Conservation (phyloP, 2,329 filamentous ascomycete genomes). For the Penicillium sp. region DNA sequence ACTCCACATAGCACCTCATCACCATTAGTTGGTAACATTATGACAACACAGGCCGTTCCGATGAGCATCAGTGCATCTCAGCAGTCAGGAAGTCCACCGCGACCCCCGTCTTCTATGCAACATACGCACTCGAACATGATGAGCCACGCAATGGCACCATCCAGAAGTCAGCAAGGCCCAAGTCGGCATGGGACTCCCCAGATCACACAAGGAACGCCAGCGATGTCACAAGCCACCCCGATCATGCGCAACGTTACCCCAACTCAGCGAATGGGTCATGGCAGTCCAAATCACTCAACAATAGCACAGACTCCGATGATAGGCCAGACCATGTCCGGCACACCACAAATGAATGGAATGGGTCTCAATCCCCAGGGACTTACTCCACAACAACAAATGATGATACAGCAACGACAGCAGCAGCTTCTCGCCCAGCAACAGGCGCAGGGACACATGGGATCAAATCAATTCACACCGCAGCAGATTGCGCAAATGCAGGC, state of each 20-base stretch:
- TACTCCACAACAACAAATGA: constrained; percentile 43
- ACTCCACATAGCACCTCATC: constrained; percentile 49
- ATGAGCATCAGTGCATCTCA: constrained; percentile 49
- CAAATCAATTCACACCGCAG: constrained; percentile 41
- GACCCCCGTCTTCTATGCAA: constrained; percentile 48
- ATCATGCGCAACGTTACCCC: constrained; percentile 50
- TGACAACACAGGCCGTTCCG: constrained; percentile 42
- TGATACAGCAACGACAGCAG: constrained; percentile 39
- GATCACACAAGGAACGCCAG: constrained; percentile 48
- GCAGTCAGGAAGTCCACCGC: constrained; percentile 47
- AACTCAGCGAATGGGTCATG: constrained; percentile 47
- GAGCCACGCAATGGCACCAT: constrained; percentile 47
- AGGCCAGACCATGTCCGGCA: constrained; percentile 42
- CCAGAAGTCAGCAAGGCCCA: constrained; percentile 47
- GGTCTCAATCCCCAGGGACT: constrained; percentile 40
- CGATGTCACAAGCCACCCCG: constrained; percentile 49
- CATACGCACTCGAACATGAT: constrained; percentile 49
- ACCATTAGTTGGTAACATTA: constrained; percentile 42
- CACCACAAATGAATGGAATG: constrained; percentile 41
- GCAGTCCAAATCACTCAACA: constrained; percentile 45
- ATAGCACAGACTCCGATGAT: constrained; percentile 48
- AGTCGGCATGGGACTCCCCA: constrained; percentile 51
- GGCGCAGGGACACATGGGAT: constrained; percentile 37
- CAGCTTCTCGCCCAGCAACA: constrained; percentile 35
- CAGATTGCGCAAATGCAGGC: constrained; percentile 44